Base-by-base conservation (phyloP, 164 flowering plant species). In the Annona cherimola region DNA sequence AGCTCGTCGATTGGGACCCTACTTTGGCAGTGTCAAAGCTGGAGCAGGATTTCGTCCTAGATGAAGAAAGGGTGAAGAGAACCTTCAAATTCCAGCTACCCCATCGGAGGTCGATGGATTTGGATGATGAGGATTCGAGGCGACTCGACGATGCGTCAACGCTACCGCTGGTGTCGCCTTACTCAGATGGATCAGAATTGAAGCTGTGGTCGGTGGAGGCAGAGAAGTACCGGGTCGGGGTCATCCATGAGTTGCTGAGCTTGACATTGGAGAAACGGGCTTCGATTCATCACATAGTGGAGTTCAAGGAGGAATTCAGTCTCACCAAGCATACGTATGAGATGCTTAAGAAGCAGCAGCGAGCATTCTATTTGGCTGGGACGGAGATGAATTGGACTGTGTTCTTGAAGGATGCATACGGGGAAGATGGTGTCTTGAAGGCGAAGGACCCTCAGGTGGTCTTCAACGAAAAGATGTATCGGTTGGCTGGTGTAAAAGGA, bases 241-340 rank as follows among this genome's bases (percentile, higher is more conserved):
- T 75, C 84, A 82, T 91, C 67, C 97, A 93, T 69, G 95, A 91
- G 87, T 86, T 91, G 71, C 79, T 91, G 88, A 93, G 86, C 87
- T 81, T 91, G 90, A 90, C 97, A 4, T 83, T 93, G 86, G 98
- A 93, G 92, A 93, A 91, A 81, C 86, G 87, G 76, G 98, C 97
- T 39, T 84, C 83, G 1, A 91, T 93, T 45, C 98, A 93, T 77
- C 89, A 91, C 46, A 83, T 93, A 43, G 94, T 93, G 75, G 98
- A 91, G 43, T 76, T 76, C 50, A 76, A 76, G 74, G 78, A 76
- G 61, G 74, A 93, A 80, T 84, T 96, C 57, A 84, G 91, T 77
- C 90, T 96, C 69, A 92, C 97, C 3, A 92, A 86, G 78, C 91
- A 89, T 69, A 92, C 97, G 61, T 93, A 93, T 61, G 86, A 90